Evolutionary conservation across 306 rosid genomes (phyloP), one percentile per base, ranked within the genome.

Genomic region (Prunus campanulata): DNA sequence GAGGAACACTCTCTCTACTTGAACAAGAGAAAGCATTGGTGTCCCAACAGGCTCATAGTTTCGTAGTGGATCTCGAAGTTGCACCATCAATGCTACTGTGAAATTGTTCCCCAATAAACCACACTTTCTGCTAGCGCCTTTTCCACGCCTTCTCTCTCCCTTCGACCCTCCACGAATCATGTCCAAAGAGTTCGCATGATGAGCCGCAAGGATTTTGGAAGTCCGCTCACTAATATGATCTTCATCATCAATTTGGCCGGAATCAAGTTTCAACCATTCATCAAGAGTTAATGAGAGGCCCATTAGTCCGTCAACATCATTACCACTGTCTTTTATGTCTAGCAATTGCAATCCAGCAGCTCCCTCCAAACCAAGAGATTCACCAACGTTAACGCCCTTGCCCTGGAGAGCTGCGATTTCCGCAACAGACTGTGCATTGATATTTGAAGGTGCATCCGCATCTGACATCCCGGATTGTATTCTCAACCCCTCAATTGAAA

Each of bases 181-280:
- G 71, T 90, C 96, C 66, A 90, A 79, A 50, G 96, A 85, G 71
- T 90, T 87, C 39, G 96, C 98, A 85, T 90, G 96, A 87, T 95
- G 93, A 4, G 98, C 97, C 1, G 92, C 97, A 66, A 95, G 98
- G 66, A 92, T 85, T 76, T 88, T 85, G 47, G 91, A 84, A 62
- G 97, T 95, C 63, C 78, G 94, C 74, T 90, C 98, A 62, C 97
- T 90, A 81, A 89, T 90, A 71, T 83, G 80, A 56, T 88, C 92
- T 73, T 86, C 90, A 81, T 91, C 97, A 72, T 84, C 97, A 48
- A 95, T 82, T 73, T 95, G 93, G 24, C 98, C 93, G 8, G 97
- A 90, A 86, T 95, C 98, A n/a, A 90, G 51, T 78, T 87, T 90
- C 91, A 85, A 88, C 98, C 97, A 95, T 80, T 95, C 98, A 79